Percentiles rank a stretch among this genome's conserved stretches.
Conservation (phyloP, 1,284 basidiomycete species). For the Rhodotorula sp. region DNA sequence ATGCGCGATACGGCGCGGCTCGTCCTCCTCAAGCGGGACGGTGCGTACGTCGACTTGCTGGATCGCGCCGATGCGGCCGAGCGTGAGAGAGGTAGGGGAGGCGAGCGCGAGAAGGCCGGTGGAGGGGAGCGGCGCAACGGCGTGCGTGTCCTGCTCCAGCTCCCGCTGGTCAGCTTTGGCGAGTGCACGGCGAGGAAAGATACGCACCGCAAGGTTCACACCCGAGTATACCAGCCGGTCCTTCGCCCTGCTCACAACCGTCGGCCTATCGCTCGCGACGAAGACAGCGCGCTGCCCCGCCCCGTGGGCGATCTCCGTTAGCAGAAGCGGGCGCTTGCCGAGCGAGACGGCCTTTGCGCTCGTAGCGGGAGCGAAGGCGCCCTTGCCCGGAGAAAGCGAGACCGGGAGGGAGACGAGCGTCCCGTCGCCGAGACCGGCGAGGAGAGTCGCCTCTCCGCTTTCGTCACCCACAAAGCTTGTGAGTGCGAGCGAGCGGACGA, state of each 20-base stretch:
- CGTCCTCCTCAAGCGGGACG: conserved; percentile 49
- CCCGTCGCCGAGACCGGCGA: conserved; percentile 80
- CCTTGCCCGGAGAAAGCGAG: conserved; percentile 52
- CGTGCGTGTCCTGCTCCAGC: not conserved
- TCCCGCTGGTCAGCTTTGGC: conserved; percentile 37
- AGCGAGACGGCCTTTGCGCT: conserved; percentile 62
- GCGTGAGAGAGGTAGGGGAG: conserved; percentile 36
- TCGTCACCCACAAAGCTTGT: conserved; percentile 44
- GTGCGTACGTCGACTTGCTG: conserved; percentile 49
- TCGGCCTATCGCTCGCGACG: conserved; percentile 48
- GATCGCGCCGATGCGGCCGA: conserved; percentile 47
- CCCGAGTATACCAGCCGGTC: conserved; percentile 48
- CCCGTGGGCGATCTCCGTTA: conserved; percentile 54
- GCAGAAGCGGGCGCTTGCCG: conserved; percentile 67
- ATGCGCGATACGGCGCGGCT: conserved; percentile 49
- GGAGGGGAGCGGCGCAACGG: conserved; percentile 40
- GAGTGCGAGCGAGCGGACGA: conserved; percentile 71
- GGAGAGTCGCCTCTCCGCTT: conserved; percentile 57
- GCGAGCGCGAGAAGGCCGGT: conserved; percentile 41
- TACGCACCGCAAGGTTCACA: conserved; percentile 43
- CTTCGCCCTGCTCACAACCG: conserved; percentile 45
- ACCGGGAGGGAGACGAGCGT: conserved; percentile 65
- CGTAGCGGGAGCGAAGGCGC: conserved; percentile 51
- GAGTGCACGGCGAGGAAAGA: not conserved
- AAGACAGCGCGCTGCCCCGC: conserved; percentile 40